Base-by-base conservation (phyloP, 1,139 yeast species). In the Arxiozyma telluris region DNA sequence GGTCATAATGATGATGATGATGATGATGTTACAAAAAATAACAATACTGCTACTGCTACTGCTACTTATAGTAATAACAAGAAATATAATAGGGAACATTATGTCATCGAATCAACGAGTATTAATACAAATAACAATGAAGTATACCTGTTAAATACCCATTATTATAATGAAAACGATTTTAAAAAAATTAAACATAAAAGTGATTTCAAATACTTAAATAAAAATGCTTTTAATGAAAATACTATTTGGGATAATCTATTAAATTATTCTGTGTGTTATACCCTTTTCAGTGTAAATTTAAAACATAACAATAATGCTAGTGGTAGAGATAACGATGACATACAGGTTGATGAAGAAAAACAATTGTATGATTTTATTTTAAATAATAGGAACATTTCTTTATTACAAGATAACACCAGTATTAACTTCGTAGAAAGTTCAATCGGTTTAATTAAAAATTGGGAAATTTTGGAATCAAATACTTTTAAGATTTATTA, bases 401-500 rank as follows among this genome's bases (percentile, higher is more conserved):
- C 20, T 25, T 18, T 25, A 23, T 44, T 34, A n/a, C 18, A 27
- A 15, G 27, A 27, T n/a, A n/a, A n/a, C 87, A 17, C 87, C n/a
- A 9, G 15, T 1, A 30, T 7, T 38, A 17, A 38, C 17, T 2
- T 22, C 21, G 18, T 39, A 3, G 43, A 47, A 39, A 38, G 41
- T 22, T 47, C 44, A 22, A 21, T 27, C 15, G 44, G 44, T 11
- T 17, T 25, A 4, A 20, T 44, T n/a, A 41, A 17, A 18, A 39
- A 38, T 27, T 51, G 53, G 50, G 39, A 41, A 22, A 38, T 47
- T 12, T 22, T 25, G n/a, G 44, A 42, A 11, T 9, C 5, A 25
- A 47, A 43, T 18, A 30, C 12, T 4, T 42, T 47, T 18, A 41
- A 34, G 7, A 87, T 87, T 63, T 88, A 88, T 66, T 88, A 87